Conservation (phyloP, 306 rosid genomes). For the Sesbania bispinosa region DNA sequence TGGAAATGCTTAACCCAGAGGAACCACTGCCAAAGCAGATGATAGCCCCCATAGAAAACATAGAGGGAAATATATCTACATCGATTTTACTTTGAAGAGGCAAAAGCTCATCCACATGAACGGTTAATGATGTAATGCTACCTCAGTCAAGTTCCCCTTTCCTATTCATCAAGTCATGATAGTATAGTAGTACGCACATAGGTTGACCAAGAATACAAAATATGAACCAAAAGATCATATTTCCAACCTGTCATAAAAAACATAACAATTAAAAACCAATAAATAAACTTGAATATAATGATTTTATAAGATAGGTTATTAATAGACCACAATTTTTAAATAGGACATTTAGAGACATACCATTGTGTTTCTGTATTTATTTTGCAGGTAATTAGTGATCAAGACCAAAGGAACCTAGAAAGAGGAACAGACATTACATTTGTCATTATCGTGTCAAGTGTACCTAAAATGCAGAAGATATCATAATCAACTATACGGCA, state of each 20-base stretch:
- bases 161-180: constrained; percentile 92
- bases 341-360: constrained; percentile 37
- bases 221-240: constrained; percentile 91
- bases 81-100: not conserved
- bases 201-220: constrained; percentile 96
- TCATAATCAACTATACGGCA: not conserved
- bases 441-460: constrained; percentile 10
- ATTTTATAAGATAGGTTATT: not conserved
- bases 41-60: constrained; percentile 6
- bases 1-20: constrained; percentile 14
- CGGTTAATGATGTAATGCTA: not conserved
- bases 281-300: constrained; percentile 4
- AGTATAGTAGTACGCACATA: constrained; percentile 79
- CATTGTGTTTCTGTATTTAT: constrained; percentile 76
- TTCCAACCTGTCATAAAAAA: constrained; percentile 67
- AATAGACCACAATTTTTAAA: constrained; percentile 6
- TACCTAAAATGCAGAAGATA: not conserved
- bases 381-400: constrained; percentile 77
- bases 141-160: constrained; percentile 47
- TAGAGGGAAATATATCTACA: constrained; percentile 29
- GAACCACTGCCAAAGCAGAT: constrained; percentile 5
- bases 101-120: not conserved
- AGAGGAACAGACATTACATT: constrained; percentile 8
- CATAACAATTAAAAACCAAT: constrained; percentile 4
- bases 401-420: constrained; percentile 75